These are phyloP conservation scores for Lophiostoma macrostomum DNA, from an alignment of 495 filamentous ascomycete genomes.

Conservation along the genomic window DNA sequence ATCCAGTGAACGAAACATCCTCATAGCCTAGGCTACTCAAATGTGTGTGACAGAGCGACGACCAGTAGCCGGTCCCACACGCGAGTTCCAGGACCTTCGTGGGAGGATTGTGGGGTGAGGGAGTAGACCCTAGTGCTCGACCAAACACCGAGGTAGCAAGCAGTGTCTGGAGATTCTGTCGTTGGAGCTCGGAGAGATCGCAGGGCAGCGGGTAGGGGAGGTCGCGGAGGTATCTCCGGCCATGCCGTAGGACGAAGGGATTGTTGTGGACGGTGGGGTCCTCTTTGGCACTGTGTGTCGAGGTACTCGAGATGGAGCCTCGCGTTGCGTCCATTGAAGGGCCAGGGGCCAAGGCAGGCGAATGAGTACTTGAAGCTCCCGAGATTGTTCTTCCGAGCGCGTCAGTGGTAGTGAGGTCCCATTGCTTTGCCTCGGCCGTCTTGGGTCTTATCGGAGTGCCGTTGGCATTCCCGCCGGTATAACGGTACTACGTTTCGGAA, in stretches of 20 bases:
- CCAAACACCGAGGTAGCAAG: slow-evolving; percentile 79
- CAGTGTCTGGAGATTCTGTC: slow-evolving; percentile 80
- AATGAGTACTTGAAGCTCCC: slow-evolving; percentile 22
- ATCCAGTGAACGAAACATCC: slow-evolving; percentile 65
- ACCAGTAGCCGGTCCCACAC: slow-evolving; percentile 89
- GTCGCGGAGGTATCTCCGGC: slow-evolving; percentile 79
- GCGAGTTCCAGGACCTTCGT: slow-evolving; percentile 78
- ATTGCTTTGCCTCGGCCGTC: slow-evolving; percentile 32
- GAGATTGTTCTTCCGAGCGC: slow-evolving; percentile 32
- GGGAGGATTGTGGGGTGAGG: slow-evolving; percentile 62
- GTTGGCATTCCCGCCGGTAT: slow-evolving; percentile 26
- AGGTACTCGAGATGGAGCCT: slow-evolving; percentile 33
- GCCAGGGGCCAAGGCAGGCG: slow-evolving; percentile 13
- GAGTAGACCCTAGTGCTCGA: slow-evolving; percentile 70
- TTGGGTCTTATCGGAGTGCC: slow-evolving; percentile 22
- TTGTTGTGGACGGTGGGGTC: slow-evolving; percentile 25
- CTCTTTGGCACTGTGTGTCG: slow-evolving; percentile 32
- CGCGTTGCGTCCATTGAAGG: slow-evolving; percentile 27
- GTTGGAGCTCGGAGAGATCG: slow-evolving; percentile 82
- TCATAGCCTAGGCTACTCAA: slow-evolving; percentile 57
- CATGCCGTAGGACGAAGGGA: slow-evolving; percentile 69
- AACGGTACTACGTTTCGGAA: slow-evolving; percentile 32
- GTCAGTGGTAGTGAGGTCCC: slow-evolving; percentile 33
- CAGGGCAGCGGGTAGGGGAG: slow-evolving; percentile 80
- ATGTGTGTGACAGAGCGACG: slow-evolving; percentile 75